phyloP scores from a whole-genome alignment of 257 asterid genomes.

The Ophiorrhiza pumila region DNA sequence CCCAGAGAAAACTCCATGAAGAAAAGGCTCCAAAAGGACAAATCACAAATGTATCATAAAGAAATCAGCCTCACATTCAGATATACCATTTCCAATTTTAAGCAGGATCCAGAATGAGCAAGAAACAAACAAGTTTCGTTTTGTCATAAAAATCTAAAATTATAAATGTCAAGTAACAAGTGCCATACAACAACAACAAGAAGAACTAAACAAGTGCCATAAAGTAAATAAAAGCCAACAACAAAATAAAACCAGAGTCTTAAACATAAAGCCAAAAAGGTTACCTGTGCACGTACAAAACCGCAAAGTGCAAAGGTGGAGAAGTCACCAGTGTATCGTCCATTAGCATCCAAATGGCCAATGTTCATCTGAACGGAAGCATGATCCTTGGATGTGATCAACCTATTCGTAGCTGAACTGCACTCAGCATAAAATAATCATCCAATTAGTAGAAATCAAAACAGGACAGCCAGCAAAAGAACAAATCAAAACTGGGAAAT shows the following conservation, averaged over 20 bases:
- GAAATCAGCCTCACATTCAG: not conserved
- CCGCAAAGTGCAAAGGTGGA: constrained; percentile 32
- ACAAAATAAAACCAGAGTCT: too few relatives aligned
- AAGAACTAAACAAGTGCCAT: too few relatives aligned
- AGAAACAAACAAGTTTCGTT: not conserved
- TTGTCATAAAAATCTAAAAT: not conserved
- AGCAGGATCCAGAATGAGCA: not conserved
- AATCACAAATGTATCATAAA: too few relatives aligned
- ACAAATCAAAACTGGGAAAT: not conserved
- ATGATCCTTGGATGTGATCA: constrained; percentile 36
- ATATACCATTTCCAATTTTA: not conserved
- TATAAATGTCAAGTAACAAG: not conserved
- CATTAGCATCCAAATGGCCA: constrained; percentile 29
- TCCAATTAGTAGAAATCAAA: not conserved
- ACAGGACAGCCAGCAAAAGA: not conserved
- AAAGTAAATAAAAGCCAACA: too few relatives aligned
- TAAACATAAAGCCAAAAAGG: too few relatives aligned
- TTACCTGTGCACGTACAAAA: constrained; percentile 29
- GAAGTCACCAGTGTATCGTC: constrained; percentile 25
- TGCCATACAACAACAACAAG: too few relatives aligned
- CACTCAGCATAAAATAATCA: not conserved
- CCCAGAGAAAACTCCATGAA: not conserved
- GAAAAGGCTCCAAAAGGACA: not conserved
- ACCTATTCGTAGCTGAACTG: constrained; percentile 33
- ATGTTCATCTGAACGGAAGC: constrained; percentile 33